These are phyloP conservation scores for Eimeria acervulina DNA, from an alignment of 169 alveolate genomes.

Conservation along the genomic window DNA sequence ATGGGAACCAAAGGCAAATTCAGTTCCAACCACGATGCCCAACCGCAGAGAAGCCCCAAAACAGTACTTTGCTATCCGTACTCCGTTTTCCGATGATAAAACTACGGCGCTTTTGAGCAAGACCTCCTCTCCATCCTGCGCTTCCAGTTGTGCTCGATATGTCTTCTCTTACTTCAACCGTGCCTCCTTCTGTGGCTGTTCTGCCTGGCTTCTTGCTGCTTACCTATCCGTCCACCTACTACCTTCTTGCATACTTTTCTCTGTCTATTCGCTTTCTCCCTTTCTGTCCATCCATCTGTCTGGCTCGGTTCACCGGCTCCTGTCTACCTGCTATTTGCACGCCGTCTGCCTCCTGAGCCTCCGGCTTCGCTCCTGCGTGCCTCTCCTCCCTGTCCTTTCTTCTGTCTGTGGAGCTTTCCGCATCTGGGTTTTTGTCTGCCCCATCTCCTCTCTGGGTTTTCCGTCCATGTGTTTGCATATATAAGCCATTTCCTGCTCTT, in stretches of 20 bases:
- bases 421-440: no score
- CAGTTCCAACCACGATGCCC: neutral
- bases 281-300: neutral
- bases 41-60: neutral
- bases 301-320: neutral
- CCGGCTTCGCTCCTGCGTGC: neutral
- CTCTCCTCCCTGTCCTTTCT: neutral
- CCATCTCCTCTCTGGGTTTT: no score
- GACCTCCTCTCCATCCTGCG: no score
- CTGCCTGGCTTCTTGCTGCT: neutral
- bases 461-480: no score
- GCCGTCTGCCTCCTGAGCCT: neutral
- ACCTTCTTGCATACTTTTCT: neutral
- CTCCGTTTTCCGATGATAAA: neutral
- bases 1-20: neutral
- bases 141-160: no score
- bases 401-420: no score
- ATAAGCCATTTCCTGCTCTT: neutral
- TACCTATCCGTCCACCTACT: neutral
- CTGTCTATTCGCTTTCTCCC: neutral
- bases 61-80: neutral
- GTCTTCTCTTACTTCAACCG: no score
- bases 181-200: no score
- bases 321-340: neutral
- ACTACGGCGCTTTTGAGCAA: neutral